A percentile compares a stretch with the other conserved stretches of the same genome.
These are phyloP conservation scores for Dunaliella salina DNA, from an alignment of 163 green algal genomes.

Conservation along the genomic window DNA sequence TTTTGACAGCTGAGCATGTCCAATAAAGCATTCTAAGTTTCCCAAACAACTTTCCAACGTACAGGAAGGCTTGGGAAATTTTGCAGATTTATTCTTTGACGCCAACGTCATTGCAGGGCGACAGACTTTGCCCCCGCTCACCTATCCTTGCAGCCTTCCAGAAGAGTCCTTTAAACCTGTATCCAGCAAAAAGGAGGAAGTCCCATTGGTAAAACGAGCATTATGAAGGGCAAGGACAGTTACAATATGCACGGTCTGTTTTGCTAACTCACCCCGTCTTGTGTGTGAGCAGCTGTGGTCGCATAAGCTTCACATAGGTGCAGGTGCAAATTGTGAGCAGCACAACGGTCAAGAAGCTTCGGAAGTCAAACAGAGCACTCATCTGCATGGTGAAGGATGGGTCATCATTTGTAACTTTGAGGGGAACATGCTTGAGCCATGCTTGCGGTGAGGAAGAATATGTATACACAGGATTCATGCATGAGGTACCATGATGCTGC, in stretches of 20 bases:
- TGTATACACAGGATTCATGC: no score
- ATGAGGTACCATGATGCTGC: no score
- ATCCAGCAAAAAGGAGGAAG: slow-evolving; percentile 42
- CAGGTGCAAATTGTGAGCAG: slow-evolving; percentile 90
- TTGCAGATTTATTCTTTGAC: no score
- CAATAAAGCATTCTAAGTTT: no score
- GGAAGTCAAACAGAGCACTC: slow-evolving; percentile 90
- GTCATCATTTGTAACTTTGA: no score
- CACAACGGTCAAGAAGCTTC: slow-evolving; percentile 83
- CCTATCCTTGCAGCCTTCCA: slow-evolving; percentile 84
- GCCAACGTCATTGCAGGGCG: no score
- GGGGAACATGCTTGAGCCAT: no score
- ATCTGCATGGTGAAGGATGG: slow-evolving; percentile 31
- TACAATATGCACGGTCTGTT: slow-evolving; percentile 36
- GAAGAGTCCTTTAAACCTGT: slow-evolving; percentile 56
- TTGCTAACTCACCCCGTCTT: slow-evolving; percentile 59
- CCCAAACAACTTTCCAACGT: no score
- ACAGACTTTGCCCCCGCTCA: background rate
- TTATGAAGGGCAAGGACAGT: background rate
- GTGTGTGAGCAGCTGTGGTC: slow-evolving; percentile 40
- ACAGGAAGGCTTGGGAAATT: no score
- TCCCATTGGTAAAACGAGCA: background rate
- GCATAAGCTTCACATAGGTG: slow-evolving; percentile 86
- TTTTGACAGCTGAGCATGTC: no score
- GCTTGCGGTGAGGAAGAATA: no score